Evolutionary conservation across 2,329 filamentous ascomycete species (phyloP), one percentile per base, ranked within the genome.

Genomic region (Penicillium brevicompactum): DNA sequence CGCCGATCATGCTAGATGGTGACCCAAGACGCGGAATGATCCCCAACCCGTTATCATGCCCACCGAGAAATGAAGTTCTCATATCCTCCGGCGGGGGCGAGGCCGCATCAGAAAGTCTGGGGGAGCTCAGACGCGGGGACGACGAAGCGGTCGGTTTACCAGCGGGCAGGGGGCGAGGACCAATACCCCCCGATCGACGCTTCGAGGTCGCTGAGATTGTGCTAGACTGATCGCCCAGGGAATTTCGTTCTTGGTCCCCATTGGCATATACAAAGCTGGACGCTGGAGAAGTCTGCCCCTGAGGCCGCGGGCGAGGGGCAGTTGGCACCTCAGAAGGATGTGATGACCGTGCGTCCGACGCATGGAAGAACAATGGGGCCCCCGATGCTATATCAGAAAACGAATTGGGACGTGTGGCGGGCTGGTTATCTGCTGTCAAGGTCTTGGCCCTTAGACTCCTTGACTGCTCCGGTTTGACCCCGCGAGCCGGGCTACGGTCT

Each of bases 351-450:
- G 83, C 89, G 64, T 96, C 91, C 70, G 87, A 91, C 27, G 92
- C 94, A 71, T 95, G 92, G 72, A 99, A 97, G 81, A 97, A 97
- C 77, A 91, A 93, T 50, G 87, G 75, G 18, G 72, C 67, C 4
- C 67, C 70, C 14, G 70, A 60, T 5, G 70, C 58, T 41, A 69
- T 67, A 46, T 70, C 76, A 52, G 62, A 72, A 49, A 68, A 74
- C 4, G 70, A 74, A 50, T 61, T 70, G 18, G 65, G 70, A 32
- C 64, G 72, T 53, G 71, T 70, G 46, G 53, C 56, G 53, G 63
- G 63, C 42, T 65, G 73, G 49, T 57, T 72, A 8, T 76, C 75
- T 24, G 72, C 68, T 14, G 69, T 67, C 34, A 74, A 61, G 34
- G 73, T 75, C 60, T 72, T 76, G 27, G 75, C 66, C 49, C 68